Evolutionary conservation across 768 basidiomycete species (phyloP).

Genomic region (Lactarius deliciosus): DNA sequence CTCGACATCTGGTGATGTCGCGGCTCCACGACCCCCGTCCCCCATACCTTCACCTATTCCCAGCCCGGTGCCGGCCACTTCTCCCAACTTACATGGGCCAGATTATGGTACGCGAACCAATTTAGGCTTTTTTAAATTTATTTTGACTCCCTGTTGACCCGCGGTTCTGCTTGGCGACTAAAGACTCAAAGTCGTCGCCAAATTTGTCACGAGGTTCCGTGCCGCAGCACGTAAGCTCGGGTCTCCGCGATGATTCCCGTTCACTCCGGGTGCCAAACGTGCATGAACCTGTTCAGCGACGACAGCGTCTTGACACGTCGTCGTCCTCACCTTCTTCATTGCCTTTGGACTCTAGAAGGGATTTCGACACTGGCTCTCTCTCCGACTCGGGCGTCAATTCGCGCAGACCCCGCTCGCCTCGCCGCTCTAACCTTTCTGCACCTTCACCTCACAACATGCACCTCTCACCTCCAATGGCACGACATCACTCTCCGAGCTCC

Average conservation of each 20-base stretch:
- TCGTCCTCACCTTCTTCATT: conserved; percentile 1
- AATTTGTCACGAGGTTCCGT: not conserved
- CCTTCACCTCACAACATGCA: not conserved
- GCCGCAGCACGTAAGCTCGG: not conserved
- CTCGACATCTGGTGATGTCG: not conserved
- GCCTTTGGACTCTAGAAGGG: conserved; percentile 1
- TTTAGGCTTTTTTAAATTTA: not conserved
- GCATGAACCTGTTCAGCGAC: not conserved
- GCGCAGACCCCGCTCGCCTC: conserved; percentile 1
- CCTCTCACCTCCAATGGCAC: conserved; percentile 12
- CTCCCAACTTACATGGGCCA: not conserved
- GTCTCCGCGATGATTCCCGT: not conserved
- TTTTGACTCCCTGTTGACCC: not conserved
- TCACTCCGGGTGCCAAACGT: not conserved
- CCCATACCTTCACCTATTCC: not conserved
- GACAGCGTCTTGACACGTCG: not conserved
- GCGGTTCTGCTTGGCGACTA: not conserved
- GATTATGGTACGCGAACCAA: conserved; percentile 9
- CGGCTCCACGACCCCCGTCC: not conserved
- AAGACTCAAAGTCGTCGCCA: conserved; percentile 7
- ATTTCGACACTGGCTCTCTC: conserved; percentile 20
- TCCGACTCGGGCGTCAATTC: conserved; percentile 24
- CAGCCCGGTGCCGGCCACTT: not conserved
- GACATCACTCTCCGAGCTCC: conserved; percentile 23
- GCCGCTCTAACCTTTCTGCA: conserved; percentile 3